Percentiles rank a stretch among this genome's conserved stretches.
Conservation (phyloP, 495 filamentous ascomycete genomes). For the Cladorrhinum samala region DNA sequence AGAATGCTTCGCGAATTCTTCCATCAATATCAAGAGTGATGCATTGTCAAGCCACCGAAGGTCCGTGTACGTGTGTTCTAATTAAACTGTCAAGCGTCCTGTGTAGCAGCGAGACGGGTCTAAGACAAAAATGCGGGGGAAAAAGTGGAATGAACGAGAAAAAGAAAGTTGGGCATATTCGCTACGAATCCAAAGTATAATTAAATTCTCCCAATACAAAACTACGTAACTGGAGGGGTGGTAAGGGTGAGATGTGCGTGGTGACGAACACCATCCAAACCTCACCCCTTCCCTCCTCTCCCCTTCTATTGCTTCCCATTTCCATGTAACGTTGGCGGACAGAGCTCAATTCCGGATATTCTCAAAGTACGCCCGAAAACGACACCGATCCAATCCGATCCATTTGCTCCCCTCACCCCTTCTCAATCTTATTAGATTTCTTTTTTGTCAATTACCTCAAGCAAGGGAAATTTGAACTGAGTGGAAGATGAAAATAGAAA, state of each 20-base stretch:
- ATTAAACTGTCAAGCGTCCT: background rate
- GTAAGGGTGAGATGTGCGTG: background rate
- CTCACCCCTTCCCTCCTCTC: background rate
- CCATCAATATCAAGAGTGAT: constrained; percentile 17
- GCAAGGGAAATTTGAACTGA: too few species aligned
- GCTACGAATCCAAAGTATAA: constrained; percentile 1
- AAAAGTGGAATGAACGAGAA: constrained; percentile 3
- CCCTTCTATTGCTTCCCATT: background rate
- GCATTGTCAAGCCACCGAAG: constrained; percentile 1
- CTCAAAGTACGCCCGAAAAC: background rate
- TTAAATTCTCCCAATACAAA: too few species aligned
- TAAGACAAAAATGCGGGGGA: background rate
- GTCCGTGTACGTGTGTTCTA: background rate
- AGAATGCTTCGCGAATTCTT: constrained; percentile 18
- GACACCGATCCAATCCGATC: constrained; percentile 6
- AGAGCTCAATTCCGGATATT: constrained; percentile 15
- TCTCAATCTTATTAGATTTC: too few species aligned
- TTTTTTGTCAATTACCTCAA: background rate
- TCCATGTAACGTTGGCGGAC: background rate
- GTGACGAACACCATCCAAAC: too few species aligned
- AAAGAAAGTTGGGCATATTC: constrained; percentile 7
- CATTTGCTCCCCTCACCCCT: background rate
- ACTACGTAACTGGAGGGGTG: background rate
- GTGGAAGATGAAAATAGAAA: too few species aligned
- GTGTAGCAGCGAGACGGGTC: background rate